Evolutionary conservation across 2,329 filamentous ascomycete genomes (phyloP).

Genomic region (Scorias spongiosa): DNA sequence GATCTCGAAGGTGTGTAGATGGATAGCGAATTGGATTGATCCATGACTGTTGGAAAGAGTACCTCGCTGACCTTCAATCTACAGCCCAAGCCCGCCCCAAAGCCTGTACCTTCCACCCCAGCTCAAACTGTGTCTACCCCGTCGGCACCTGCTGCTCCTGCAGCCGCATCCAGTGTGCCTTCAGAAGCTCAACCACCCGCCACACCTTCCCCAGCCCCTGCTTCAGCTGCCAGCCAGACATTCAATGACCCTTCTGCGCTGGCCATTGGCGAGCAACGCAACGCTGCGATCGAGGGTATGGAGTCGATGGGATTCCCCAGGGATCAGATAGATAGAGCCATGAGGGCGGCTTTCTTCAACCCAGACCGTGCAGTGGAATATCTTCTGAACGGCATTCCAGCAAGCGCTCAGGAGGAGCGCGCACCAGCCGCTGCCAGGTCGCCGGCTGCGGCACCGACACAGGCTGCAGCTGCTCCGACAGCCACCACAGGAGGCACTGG

Average conservation of each 20-base stretch:
- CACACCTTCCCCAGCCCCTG: constrained; percentile 34
- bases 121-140: constrained; percentile 22
- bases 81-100: constrained; percentile 54
- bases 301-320: constrained; percentile 93
- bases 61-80: constrained; percentile 3
- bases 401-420: constrained; percentile 61
- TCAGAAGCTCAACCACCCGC: constrained; percentile 35
- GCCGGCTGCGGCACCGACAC: constrained; percentile 23
- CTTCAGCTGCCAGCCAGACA: constrained; percentile 26
- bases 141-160: constrained; percentile 34
- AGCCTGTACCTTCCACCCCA: constrained; percentile 41
- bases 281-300: constrained; percentile 78
- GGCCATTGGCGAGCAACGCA: constrained; percentile 68
- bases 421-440: constrained; percentile 21
- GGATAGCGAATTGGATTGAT: background rate
- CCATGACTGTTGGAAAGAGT: background rate
- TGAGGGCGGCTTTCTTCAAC: constrained; percentile 95
- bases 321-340: constrained; percentile 75
- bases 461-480: constrained; percentile 26
- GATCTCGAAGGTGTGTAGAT: constrained; percentile 70
- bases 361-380: constrained; percentile 96
- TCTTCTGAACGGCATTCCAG: constrained; percentile 81
- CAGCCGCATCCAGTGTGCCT: constrained; percentile 41
- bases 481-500: constrained; percentile 24
- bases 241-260: constrained; percentile 68